Conservation (phyloP, 2,329 filamentous ascomycete genomes). For the Arthrobotrys megalospora region DNA sequence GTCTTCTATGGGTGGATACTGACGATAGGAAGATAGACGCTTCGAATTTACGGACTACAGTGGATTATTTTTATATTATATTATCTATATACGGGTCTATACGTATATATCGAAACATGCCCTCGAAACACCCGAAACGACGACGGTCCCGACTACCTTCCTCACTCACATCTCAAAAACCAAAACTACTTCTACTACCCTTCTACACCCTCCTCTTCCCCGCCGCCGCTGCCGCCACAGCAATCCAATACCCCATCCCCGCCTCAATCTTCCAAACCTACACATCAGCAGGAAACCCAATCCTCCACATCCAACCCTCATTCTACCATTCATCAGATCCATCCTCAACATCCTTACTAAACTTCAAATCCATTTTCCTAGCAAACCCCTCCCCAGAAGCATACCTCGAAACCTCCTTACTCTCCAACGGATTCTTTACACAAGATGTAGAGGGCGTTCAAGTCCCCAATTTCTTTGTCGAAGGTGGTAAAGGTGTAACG, state of each 20-base stretch:
- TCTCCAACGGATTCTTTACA: constrained; percentile 30
- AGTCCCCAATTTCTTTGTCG: constrained; percentile 39
- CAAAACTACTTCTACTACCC: background rate
- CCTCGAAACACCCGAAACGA: background rate
- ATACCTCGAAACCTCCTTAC: background rate
- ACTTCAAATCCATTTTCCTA: constrained; percentile 49
- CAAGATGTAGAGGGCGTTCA: constrained; percentile 47
- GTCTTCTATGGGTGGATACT: background rate
- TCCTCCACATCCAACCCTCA: constrained; percentile 52
- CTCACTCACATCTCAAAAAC: background rate
- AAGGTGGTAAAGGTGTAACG: background rate
- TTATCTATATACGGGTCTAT: background rate
- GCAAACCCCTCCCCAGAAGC: constrained; percentile 27
- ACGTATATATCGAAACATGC: background rate
- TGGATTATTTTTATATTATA: too few relatives aligned
- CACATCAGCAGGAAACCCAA: constrained; percentile 47
- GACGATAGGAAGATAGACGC: background rate
- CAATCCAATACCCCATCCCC: constrained; percentile 29
- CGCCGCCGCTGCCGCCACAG: background rate
- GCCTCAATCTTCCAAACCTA: constrained; percentile 48
- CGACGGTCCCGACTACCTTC: background rate
- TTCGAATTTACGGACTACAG: too few relatives aligned
- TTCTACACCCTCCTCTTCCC: background rate
- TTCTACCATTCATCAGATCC: constrained; percentile 42
- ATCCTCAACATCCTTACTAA: background rate